Evolutionary conservation across 768 basidiomycete species (phyloP), one percentile per base, ranked within the genome.

Genomic region (Clathrus columnatus): DNA sequence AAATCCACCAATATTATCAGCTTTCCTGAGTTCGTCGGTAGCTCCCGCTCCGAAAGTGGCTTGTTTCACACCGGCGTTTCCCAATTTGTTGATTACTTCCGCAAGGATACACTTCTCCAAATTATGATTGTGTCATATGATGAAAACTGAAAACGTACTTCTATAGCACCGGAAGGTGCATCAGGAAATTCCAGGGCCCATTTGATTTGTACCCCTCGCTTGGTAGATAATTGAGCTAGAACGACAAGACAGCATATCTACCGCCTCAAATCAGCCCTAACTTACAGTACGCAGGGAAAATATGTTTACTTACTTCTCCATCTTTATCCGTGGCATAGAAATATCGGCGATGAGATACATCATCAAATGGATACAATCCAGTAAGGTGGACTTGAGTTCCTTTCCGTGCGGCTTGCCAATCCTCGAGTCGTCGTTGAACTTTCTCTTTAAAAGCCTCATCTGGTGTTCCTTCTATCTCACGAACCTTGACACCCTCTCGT

Each of bases 381-480:
- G 72, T 73, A 51, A 72, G 57, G 57, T 75, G 73, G 42, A 87
- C 73, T 68, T 86, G 84, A 29, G 79, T 70, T 2, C 84, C 83
- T 42, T 71, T 72, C 51, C 77, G 73, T 49, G 65, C 63, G 41
- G 68, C 68, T 63, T 76, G 78, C 85, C 83, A 87, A 61, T 60
- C 66, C 69, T 75, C 18, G 79, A 72, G 7, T 75, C 73, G 2
- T 73, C 67, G 0, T 70, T 72, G 72, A 73, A 77, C 63, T 23
- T 52, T 52, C n/a, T 32, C 28, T 23, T n/a, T 21, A 21, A 52
- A 21, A 17, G 10, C 30, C 17, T 52, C 51, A 21, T 45, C 42
- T 26, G 50, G 56, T 50, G 72, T 61, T 14, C 64, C 64, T 16
- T 66, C 64, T 18, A 82, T 64, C 57, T 77, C 79, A 27, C 68